These are phyloP conservation scores for Pseudopyrenochaeta lycopersici DNA, from an alignment of 2,329 filamentous ascomycete genomes.

Conservation along the genomic window DNA sequence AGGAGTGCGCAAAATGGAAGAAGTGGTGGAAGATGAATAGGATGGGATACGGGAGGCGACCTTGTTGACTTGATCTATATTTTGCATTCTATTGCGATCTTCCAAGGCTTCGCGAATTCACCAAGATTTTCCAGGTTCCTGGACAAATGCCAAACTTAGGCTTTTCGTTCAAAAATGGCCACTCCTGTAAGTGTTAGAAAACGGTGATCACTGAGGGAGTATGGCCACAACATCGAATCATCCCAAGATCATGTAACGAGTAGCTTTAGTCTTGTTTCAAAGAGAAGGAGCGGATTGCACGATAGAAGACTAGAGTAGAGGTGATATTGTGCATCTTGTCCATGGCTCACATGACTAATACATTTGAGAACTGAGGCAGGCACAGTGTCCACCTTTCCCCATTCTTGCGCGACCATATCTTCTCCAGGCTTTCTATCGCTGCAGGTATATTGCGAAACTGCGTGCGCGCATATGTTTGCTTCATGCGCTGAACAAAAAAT, in stretches of 20 bases:
- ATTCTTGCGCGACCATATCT: slow-evolving; percentile 16
- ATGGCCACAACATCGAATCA: too few relatives aligned
- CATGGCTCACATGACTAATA: slow-evolving; percentile 24
- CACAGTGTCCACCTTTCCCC: slow-evolving; percentile 17
- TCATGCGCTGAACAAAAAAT: slow-evolving; percentile 25
- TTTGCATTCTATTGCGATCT: neutral
- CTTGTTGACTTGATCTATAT: neutral
- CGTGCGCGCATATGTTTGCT: slow-evolving; percentile 20
- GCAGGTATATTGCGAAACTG: slow-evolving; percentile 27
- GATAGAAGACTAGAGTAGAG: too few relatives aligned
- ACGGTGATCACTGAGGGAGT: too few relatives aligned
- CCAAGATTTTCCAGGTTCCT: too few relatives aligned
- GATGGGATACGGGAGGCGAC: neutral
- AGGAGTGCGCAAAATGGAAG: neutral
- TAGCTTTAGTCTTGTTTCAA: too few relatives aligned
- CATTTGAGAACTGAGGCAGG: slow-evolving; percentile 16
- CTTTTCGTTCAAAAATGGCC: too few relatives aligned
- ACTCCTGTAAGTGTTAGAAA: too few relatives aligned
- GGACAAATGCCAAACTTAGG: too few relatives aligned
- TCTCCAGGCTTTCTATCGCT: slow-evolving; percentile 18
- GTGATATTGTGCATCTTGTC: neutral
- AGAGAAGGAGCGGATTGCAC: too few relatives aligned
- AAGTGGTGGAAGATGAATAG: neutral
- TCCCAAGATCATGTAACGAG: too few relatives aligned
- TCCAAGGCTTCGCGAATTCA: too few relatives aligned